Percentiles rank a stretch among this genome's conserved stretches.
Evolutionary conservation across 139 green algal genomes (phyloP).

Genomic region (Cymbomonas tetramitiformis): DNA sequence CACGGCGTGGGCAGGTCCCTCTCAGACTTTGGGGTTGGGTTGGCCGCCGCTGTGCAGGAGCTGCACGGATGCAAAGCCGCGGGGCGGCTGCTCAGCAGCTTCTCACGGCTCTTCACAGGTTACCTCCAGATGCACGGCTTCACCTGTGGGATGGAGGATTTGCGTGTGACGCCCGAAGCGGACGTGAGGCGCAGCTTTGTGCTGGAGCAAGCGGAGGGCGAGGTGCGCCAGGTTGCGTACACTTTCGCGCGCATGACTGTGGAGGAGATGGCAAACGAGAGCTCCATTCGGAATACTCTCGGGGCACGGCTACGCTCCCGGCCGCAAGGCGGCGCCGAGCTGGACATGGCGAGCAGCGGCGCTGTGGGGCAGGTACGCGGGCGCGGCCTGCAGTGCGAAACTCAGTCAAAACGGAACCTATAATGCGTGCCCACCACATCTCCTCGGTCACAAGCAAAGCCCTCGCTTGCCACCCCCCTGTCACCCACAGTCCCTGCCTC

Average conservation of each 20-base stretch:
- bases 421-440: too few relatives aligned
- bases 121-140: constrained; percentile 74
- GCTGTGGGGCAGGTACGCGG: too few relatives aligned
- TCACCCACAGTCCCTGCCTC: too few relatives aligned
- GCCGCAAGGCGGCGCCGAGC: constrained; percentile 10
- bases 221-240: constrained; percentile 5
- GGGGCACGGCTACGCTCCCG: constrained; percentile 17
- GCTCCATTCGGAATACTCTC: background rate
- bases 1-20: too few relatives aligned
- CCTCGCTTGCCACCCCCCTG: too few relatives aligned
- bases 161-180: constrained; percentile 46
- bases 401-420: too few relatives aligned
- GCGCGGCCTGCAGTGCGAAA: too few relatives aligned
- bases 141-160: constrained; percentile 83
- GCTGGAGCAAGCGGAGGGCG: constrained; percentile 42
- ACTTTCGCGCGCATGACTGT: too few relatives aligned
- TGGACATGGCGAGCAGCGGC: constrained; percentile 33
- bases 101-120: constrained; percentile 73
- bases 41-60: constrained; percentile 82
- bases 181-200: constrained; percentile 40
- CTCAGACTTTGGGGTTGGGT: too few relatives aligned
- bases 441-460: too few relatives aligned
- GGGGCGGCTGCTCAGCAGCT: constrained; percentile 53
- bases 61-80: constrained; percentile 69
- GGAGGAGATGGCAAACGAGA: constrained; percentile 10